These are phyloP conservation scores for Monosporascus sp. DNA, from an alignment of 2,329 filamentous ascomycete species.

Conservation along the genomic window DNA sequence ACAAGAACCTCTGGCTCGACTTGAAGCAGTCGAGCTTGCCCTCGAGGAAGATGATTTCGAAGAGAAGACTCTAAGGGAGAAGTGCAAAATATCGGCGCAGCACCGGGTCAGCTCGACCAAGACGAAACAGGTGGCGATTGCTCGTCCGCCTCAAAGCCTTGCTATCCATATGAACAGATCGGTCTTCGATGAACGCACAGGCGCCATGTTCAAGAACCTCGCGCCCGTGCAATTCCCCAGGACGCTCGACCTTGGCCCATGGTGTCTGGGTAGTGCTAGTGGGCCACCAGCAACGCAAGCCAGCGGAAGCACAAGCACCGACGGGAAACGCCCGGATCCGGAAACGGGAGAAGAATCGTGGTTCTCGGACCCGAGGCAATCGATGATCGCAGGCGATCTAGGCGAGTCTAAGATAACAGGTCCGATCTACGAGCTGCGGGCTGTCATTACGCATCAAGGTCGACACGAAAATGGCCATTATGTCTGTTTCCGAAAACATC, in stretches of 20 bases:
- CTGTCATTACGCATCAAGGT: slow-evolving; percentile 84
- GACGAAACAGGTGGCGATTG: slow-evolving; percentile 82
- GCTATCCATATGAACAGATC: slow-evolving; percentile 89
- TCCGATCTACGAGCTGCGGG: slow-evolving; percentile 69
- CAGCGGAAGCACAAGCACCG: slow-evolving; percentile 11
- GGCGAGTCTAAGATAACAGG: slow-evolving; percentile 47
- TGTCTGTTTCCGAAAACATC: slow-evolving; percentile 77
- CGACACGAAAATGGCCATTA: slow-evolving; percentile 95
- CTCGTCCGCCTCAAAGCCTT: slow-evolving; percentile 72
- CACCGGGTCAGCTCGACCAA: slow-evolving; percentile 74
- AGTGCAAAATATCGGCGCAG: slow-evolving; percentile 61
- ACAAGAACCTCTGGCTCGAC: slow-evolving; percentile 45
- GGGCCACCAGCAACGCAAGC: slow-evolving; percentile 3
- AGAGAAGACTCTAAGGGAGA: slow-evolving; percentile 57
- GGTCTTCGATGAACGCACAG: slow-evolving; percentile 79
- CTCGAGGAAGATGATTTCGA: slow-evolving; percentile 77
- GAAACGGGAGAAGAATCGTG: slow-evolving; percentile 54
- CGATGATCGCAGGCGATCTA: slow-evolving; percentile 63
- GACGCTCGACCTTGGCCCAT: slow-evolving; percentile 70
- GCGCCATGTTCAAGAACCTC: slow-evolving; percentile 75
- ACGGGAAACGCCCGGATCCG: slow-evolving; percentile 20
- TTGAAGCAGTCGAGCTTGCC: slow-evolving; percentile 63
- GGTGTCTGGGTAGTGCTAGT: slow-evolving; percentile 66
- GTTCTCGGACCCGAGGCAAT: slow-evolving; percentile 60
- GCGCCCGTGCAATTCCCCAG: slow-evolving; percentile 73